phyloP scores from a whole-genome alignment of 2,329 filamentous ascomycete species.

The Penicillium glabrum region DNA sequence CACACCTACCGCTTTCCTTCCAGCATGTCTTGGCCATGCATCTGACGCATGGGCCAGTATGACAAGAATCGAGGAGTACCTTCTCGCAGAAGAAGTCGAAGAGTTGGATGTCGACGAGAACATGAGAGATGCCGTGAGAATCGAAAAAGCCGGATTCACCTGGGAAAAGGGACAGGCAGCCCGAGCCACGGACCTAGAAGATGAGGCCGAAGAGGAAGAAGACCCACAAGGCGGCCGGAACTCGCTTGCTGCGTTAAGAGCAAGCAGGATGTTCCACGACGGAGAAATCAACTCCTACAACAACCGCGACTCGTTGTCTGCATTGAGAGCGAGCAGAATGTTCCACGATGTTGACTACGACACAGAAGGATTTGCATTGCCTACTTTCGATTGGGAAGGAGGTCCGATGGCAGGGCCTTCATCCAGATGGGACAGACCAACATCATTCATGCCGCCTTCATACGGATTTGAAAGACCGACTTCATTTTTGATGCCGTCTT shows the following conservation, averaged over 20 bases:
- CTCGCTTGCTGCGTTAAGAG: not conserved
- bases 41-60: not conserved
- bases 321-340: not conserved
- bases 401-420: not conserved
- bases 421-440: not conserved
- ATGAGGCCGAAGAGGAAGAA: not conserved
- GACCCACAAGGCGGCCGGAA: not conserved
- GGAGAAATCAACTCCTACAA: not conserved
- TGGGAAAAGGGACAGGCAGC: not conserved
- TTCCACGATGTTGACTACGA: not conserved
- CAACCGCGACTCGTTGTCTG: not conserved
- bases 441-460: not conserved
- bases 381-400: not conserved
- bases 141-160: not conserved
- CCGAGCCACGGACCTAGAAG: not conserved
- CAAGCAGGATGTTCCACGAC: not conserved
- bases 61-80: not conserved
- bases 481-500: not conserved
- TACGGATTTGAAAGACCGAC: not conserved
- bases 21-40: not conserved
- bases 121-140: not conserved
- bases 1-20: not conserved
- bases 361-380: not conserved
- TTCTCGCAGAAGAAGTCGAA: not conserved
- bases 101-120: not conserved